These are phyloP conservation scores for Toxoplasma gondii DNA, from an alignment of 169 alveolate genomes.

Conservation along the genomic window DNA sequence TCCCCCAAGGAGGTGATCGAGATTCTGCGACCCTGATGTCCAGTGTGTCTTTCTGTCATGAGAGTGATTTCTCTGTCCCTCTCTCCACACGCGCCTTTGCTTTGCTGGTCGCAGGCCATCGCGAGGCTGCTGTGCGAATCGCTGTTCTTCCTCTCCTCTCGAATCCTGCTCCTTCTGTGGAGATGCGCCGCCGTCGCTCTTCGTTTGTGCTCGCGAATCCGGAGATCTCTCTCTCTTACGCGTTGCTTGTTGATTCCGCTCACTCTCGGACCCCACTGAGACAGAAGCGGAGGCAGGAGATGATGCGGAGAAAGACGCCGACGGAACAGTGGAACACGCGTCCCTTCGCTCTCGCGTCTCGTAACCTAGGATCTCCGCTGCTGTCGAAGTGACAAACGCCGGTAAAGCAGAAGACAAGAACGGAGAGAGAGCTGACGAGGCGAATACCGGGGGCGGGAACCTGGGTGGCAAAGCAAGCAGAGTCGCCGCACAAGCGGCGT, in stretches of 20 bases:
- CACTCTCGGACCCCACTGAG: too few species aligned
- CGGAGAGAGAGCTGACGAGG: not conserved
- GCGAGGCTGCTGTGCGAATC: not conserved
- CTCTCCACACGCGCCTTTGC: not conserved
- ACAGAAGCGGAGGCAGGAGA: not conserved
- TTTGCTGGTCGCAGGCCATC: not conserved
- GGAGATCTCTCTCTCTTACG: not conserved
- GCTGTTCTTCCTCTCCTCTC: not conserved
- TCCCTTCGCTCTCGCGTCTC: not conserved
- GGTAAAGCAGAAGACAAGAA: not conserved
- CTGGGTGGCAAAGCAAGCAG: not conserved
- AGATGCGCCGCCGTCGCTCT: not conserved
- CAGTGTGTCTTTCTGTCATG: not conserved
- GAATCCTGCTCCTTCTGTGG: not conserved
- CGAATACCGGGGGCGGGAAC: not conserved
- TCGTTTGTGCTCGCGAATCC: not conserved
- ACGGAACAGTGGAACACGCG: not conserved
- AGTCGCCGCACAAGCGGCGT: constrained; percentile 32
- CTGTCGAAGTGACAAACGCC: not conserved
- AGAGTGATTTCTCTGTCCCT: not conserved
- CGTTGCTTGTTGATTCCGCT: too few species aligned
- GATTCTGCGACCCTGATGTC: not conserved
- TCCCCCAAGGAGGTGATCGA: constrained; percentile 29
- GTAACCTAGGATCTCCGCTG: not conserved
- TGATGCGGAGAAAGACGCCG: not conserved